A percentile compares a stretch with the other conserved stretches of the same genome.
phyloP scores from a whole-genome alignment of 2,329 filamentous ascomycete species.

The Sclerotinia sclerotiorum region DNA sequence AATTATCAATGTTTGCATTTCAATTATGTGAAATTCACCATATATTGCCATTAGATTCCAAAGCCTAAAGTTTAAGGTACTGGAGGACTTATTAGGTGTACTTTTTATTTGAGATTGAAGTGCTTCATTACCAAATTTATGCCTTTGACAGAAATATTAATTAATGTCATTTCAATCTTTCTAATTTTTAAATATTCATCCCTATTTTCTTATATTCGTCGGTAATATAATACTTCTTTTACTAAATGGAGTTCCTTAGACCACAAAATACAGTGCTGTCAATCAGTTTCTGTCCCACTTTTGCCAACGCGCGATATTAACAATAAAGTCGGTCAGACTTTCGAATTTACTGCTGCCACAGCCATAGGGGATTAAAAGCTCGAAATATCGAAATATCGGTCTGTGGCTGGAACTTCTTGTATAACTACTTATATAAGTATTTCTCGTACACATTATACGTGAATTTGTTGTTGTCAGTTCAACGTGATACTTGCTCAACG shows the following conservation, averaged over 20 bases:
- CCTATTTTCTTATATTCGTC: not conserved
- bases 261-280: not conserved
- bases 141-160: not conserved
- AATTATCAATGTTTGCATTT: not conserved
- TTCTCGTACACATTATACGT: not conserved
- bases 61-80: not conserved
- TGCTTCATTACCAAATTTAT: not conserved
- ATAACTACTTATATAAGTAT: not conserved
- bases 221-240: not conserved
- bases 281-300: constrained; percentile 6
- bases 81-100: not conserved
- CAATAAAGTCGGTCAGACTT: not conserved
- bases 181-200: not conserved
- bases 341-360: not conserved
- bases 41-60: not conserved
- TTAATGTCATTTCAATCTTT: not conserved
- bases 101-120: no score
- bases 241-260: not conserved
- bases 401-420: not conserved
- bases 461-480: not conserved
- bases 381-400: not conserved
- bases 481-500: constrained; percentile 2
- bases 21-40: not conserved
- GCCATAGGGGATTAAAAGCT: not conserved
- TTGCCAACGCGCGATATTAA: not conserved